Percentiles rank a stretch among this genome's conserved stretches.
Conservation (phyloP, 208 protist species). For the Crithidia fasciculata region DNA sequence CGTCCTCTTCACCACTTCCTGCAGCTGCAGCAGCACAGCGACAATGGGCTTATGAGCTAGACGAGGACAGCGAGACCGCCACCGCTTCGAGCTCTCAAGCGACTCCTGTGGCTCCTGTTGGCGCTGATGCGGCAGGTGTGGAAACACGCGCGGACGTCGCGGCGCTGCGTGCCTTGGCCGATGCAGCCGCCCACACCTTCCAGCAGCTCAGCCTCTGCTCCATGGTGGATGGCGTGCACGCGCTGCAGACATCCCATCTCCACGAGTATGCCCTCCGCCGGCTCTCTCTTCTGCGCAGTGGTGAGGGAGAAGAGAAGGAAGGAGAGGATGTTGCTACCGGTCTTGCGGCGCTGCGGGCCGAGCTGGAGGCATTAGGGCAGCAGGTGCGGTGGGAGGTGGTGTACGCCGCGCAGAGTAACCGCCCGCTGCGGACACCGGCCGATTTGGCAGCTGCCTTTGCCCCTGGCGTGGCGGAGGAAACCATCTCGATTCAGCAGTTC, state of each 20-base stretch:
- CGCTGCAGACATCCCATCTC: conserved; percentile 36
- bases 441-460: conserved; percentile 62
- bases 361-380: conserved; percentile 14
- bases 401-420: conserved; percentile 55
- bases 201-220: conserved; percentile 28
- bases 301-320: not conserved
- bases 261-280: conserved; percentile 25
- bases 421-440: conserved; percentile 55
- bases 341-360: not conserved
- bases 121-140: no score
- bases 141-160: not conserved
- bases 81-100: no score
- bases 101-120: no score
- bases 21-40: conserved; percentile 8
- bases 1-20: not conserved
- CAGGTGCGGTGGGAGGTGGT: conserved; percentile 62
- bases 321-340: not conserved
- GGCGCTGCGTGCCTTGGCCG: conserved; percentile 15
- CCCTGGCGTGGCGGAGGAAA: conserved; percentile 70
- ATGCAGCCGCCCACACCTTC: conserved; percentile 11
- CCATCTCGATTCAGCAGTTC: conserved; percentile 78
- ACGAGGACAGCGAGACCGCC: conserved; percentile 45
- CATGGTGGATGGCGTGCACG: conserved; percentile 42
- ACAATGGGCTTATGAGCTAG: conserved; percentile 60
- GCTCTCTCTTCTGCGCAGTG: not conserved